Base-by-base conservation (phyloP, 257 asterid species). In the Fraxinus americana region DNA sequence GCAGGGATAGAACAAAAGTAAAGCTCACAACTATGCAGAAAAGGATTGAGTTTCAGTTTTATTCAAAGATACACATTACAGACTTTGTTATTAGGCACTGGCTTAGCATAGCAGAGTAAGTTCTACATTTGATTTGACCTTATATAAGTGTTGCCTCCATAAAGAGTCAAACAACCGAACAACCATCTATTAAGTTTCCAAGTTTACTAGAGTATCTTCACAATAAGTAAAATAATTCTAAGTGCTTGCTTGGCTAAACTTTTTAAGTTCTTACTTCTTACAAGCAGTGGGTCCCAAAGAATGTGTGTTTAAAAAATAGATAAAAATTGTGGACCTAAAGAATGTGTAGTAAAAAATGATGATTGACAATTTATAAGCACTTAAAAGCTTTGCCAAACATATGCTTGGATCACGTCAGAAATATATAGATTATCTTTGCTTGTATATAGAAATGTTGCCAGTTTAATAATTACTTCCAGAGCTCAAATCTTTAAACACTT, bases 401-500 rank as follows among this genome's bases (percentile, higher is more conserved):
- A 41, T 11, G 48, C 3, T 41, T 9, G 48, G 48, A 19, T 5
- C 5, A 19, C 7, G 11, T 19, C 63, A 54, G 8, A 16, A 19
- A 16, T 16, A 16, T 5, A 54, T 17, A 54, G 7, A 19, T 54
- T 54, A 16, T 17, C 66, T 57, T 41, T 71, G 54, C 75, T 50
- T 36, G 45, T 30, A 35, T 67, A 79, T 19, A 38, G 50, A 10
- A 9, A 30, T 67, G 67, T 72, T 57, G 27, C 17, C 5, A 29
- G 50, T 52, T 39, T 14, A 69, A 34, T 29, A 43, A 67, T 61
- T 8, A 73, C 39, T 38, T 34, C 48, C 63, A 54, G 6, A 54
- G 72, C n/a, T 61, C 34, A 67, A 48, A 67, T 79, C 19, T 25
- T 34, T 52, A 29, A 79, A 23, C 50, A 67, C 17, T 67, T 68